These are phyloP conservation scores for Aegilops umbellulata DNA, from an alignment of 176 grass and related monocot genomes.

Conservation along the genomic window DNA sequence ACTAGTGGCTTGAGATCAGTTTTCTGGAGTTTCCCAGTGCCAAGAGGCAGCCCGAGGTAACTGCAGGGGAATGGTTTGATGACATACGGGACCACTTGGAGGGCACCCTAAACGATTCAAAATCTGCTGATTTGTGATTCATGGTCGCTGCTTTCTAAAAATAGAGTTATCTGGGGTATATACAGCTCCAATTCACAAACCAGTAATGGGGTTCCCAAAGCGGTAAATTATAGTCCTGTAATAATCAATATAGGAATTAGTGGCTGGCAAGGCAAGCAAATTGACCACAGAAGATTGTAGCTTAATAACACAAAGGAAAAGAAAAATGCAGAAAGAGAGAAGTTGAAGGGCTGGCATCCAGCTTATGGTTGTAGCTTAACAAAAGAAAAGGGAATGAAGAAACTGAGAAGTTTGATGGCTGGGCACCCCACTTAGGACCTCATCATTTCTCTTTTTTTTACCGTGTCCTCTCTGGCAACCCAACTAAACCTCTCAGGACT, in stretches of 20 bases:
- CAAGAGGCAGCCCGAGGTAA: background rate
- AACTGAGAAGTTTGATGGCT: background rate
- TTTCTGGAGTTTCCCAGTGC: background rate
- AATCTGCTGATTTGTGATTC: background rate
- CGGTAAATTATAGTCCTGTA: background rate
- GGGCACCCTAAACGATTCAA: background rate
- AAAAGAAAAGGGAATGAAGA: background rate
- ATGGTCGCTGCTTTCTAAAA: background rate
- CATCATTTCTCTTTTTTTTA: background rate
- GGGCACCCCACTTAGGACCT: background rate
- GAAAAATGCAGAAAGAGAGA: background rate
- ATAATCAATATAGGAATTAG: conserved; percentile 2
- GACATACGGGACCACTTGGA: background rate
- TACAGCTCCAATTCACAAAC: background rate
- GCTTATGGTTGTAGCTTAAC: too few relatives aligned
- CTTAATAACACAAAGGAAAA: background rate
- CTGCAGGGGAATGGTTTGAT: background rate
- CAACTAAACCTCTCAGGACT: background rate
- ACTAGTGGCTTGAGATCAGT: background rate
- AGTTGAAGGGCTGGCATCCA: too few relatives aligned
- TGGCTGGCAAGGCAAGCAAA: background rate
- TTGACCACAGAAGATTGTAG: background rate
- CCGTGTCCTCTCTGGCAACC: background rate
- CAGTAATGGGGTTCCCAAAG: background rate
- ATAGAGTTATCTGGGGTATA: background rate